Percentiles rank a stretch among this genome's conserved stretches.
phyloP scores from a whole-genome alignment of 345 rosid genomes.

The Mercurialis annua region DNA sequence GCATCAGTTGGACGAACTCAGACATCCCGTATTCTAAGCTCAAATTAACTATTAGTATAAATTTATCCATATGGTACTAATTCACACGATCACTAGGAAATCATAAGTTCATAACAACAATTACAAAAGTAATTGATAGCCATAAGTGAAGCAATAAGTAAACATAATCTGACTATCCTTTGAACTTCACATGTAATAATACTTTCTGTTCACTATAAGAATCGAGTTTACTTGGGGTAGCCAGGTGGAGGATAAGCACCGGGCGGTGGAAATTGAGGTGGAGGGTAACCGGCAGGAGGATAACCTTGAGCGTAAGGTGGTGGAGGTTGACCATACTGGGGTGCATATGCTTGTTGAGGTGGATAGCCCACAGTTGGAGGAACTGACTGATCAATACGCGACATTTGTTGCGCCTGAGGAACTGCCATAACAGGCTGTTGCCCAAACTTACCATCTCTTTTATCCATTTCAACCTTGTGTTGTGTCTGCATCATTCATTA shows the following conservation, averaged over 20 bases:
- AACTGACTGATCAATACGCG: conserved; percentile 49
- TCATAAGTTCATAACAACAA: not conserved
- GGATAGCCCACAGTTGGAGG: conserved; percentile 48
- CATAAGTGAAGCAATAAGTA: not conserved
- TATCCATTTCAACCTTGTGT: conserved; percentile 80
- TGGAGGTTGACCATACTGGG: conserved; percentile 39
- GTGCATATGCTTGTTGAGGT: conserved; percentile 35
- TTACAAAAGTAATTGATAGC: conserved; percentile 3
- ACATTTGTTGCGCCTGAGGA: conserved; percentile 69
- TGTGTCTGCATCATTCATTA: conserved; percentile 46
- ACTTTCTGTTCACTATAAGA: not conserved
- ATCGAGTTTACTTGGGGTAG: conserved; percentile 11
- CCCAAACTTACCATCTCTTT: conserved; percentile 58
- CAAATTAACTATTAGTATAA: not conserved
- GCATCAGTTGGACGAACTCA: not conserved
- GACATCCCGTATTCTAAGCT: not conserved
- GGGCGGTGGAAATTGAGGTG: conserved; percentile 6
- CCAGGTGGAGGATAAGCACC: conserved; percentile 13
- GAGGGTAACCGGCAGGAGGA: conserved; percentile 26
- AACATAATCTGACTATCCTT: not conserved
- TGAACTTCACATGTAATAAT: not conserved
- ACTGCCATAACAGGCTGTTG: conserved; percentile 51
- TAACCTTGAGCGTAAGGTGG: conserved; percentile 27
- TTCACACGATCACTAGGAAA: not conserved
- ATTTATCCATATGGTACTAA: not conserved